Evolutionary conservation across 352 stramenopile genomes (phyloP), one percentile per base, ranked within the genome.

Genomic region (Elongisporangium undulatum): DNA sequence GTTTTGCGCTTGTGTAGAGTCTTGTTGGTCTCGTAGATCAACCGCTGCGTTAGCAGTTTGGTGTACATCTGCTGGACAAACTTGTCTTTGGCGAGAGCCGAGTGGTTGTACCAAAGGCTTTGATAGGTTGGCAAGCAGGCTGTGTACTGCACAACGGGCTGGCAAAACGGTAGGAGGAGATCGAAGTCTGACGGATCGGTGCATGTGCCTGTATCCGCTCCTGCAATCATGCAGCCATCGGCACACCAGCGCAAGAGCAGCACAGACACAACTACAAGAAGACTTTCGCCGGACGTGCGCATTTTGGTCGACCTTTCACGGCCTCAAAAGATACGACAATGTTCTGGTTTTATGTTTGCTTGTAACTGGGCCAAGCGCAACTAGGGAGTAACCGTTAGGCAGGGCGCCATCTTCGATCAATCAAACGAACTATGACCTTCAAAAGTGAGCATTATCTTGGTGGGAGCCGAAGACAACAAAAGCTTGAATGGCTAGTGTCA

Each of bases 81-180:
- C 38, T 71, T 70, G 65, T 92, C 82, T 62, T 92, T 92, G n/a
- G 72, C 52, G 17, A 87, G 75, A 23, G 80, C 73, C 52, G 80
- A 89, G 67, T 92, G 80, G 60, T 87, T 90, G 75, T 76, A 90
- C 81, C 82, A 90, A 3, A 92, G 62, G 12, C 66, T 85, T 69
- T 92, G 80, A 59, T 89, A 88, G 22, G 70, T 68, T 49, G 82
- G 80, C 39, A 92, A 63, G 22, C 82, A 92, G 57, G 82, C 82
- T 17, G 79, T 90, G 67, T 90, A 92, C 16, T 73, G 80, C 52
- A 92, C 66, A 8, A 90, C 78, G 0, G 74, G 23, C 52, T 86
- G 77, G 68, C 82, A 92, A 55, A 90, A 92, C 12, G 82, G 82
- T 23, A 92, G 48, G 21, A 89, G 62, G 51, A 89, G 59, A 53